A percentile compares a stretch with the other conserved stretches of the same genome.
These are phyloP conservation scores for Acer campestre DNA, from an alignment of 345 rosid genomes.

Conservation along the genomic window DNA sequence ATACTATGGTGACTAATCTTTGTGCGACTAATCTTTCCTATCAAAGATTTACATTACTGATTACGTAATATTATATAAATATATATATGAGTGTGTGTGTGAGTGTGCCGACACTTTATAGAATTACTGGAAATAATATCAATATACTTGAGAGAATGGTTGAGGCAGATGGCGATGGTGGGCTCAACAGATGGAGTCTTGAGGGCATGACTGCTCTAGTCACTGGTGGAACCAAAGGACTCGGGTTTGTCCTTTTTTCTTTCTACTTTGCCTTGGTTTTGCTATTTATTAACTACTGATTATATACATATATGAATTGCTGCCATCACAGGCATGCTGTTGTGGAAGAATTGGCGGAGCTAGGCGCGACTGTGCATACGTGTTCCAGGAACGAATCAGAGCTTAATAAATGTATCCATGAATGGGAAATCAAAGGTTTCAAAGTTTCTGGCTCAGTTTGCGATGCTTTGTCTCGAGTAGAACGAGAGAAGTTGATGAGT, in stretches of 20 bases:
- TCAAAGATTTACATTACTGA: too few relatives aligned
- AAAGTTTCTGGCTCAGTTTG: constrained; percentile 51
- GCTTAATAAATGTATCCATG: constrained; percentile 37
- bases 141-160: too few relatives aligned
- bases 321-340: constrained; percentile 37
- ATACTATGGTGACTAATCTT: too few relatives aligned
- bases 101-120: too few relatives aligned
- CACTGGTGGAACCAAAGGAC: constrained; percentile 71
- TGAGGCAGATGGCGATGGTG: not conserved
- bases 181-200: constrained; percentile 12
- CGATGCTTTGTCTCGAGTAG: constrained; percentile 45
- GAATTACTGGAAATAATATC: too few relatives aligned
- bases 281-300: too few relatives aligned
- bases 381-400: constrained; percentile 34
- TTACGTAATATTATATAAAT: too few relatives aligned
- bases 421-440: constrained; percentile 50
- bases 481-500: constrained; percentile 43
- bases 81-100: too few relatives aligned
- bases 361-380: constrained; percentile 56
- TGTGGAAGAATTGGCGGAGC: constrained; percentile 57
- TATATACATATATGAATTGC: too few relatives aligned
- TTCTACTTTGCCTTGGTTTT: not conserved
- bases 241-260: constrained; percentile 39
- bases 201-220: constrained; percentile 59
- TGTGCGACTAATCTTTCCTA: too few relatives aligned